Evolutionary conservation across 1,139 yeast genomes (phyloP).

Genomic region (Candida mesenterica): DNA sequence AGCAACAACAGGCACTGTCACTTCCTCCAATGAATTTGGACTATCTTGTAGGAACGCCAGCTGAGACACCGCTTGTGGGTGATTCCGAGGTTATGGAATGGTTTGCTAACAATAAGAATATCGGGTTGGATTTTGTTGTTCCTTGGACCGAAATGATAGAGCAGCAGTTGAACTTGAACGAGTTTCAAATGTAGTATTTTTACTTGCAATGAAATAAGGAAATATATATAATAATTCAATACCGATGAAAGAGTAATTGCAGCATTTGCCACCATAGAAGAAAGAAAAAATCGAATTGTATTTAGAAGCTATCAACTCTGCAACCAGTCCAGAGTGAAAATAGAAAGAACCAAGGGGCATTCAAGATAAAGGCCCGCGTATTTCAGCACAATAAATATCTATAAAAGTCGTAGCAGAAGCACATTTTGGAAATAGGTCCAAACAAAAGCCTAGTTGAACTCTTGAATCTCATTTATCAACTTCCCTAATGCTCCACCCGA

Average conservation of each 20-base stretch:
- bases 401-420: too few relatives aligned
- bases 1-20: conserved; percentile 5
- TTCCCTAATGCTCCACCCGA: conserved; percentile 6
- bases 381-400: too few relatives aligned
- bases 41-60: conserved; percentile 1
- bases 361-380: too few relatives aligned
- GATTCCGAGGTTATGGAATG: conserved; percentile 68
- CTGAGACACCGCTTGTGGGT: conserved; percentile 19
- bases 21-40: conserved; percentile 5
- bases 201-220: too few relatives aligned
- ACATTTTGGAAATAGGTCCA: too few relatives aligned
- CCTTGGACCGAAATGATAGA: conserved; percentile 88
- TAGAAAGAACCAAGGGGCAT: too few relatives aligned
- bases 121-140: conserved; percentile 83
- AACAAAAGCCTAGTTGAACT: conserved; percentile 12
- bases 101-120: conserved; percentile 62
- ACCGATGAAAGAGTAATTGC: too few relatives aligned
- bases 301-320: too few relatives aligned
- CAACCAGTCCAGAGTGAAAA: too few relatives aligned
- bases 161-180: conserved; percentile 41
- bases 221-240: too few relatives aligned
- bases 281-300: too few relatives aligned
- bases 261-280: too few relatives aligned
- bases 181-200: conserved; percentile 4
- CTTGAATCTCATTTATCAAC: conserved; percentile 26